phyloP scores from a whole-genome alignment of 2,329 filamentous ascomycete species.

The Domatiomyces catenatus region DNA sequence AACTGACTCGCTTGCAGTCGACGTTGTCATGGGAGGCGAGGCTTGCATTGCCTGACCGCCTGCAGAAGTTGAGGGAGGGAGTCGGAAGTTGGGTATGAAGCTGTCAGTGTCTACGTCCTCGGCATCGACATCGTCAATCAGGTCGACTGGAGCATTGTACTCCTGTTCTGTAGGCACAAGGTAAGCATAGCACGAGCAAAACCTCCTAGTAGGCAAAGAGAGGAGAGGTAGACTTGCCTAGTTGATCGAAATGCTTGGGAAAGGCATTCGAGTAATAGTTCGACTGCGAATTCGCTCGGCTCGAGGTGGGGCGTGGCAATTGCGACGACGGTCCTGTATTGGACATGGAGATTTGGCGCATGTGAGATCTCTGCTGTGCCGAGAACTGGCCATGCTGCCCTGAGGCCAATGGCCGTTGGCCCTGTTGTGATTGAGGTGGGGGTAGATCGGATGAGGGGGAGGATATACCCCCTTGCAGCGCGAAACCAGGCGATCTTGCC shows the following conservation, averaged over 20 bases:
- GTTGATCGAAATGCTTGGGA: slow-evolving; percentile 86
- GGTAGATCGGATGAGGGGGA: slow-evolving; percentile 44
- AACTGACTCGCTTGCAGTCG: slow-evolving; percentile 24
- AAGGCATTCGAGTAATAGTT: slow-evolving; percentile 31
- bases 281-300: slow-evolving; percentile 19
- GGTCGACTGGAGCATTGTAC: slow-evolving; percentile 79
- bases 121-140: slow-evolving; percentile 67
- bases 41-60: slow-evolving; percentile 29
- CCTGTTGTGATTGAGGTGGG: slow-evolving; percentile 35
- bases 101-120: slow-evolving; percentile 53
- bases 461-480: slow-evolving; percentile 45
- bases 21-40: slow-evolving; percentile 27
- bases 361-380: slow-evolving; percentile 23
- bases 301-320: slow-evolving; percentile 2
- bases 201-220: slow-evolving; percentile 34
- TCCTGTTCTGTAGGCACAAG: slow-evolving; percentile 71
- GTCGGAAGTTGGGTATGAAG: slow-evolving; percentile 41
- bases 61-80: slow-evolving; percentile 18
- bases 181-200: slow-evolving; percentile 55
- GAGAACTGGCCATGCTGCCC: slow-evolving; percentile 20
- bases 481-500: slow-evolving; percentile 46
- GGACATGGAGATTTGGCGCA: slow-evolving; percentile 23
- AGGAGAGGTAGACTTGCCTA: slow-evolving; percentile 60
- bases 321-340: slow-evolving; percentile 24
- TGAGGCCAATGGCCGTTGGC: slow-evolving; percentile 34